phyloP scores from a whole-genome alignment of 805 yeast genomes.

The Candida ortonii region DNA sequence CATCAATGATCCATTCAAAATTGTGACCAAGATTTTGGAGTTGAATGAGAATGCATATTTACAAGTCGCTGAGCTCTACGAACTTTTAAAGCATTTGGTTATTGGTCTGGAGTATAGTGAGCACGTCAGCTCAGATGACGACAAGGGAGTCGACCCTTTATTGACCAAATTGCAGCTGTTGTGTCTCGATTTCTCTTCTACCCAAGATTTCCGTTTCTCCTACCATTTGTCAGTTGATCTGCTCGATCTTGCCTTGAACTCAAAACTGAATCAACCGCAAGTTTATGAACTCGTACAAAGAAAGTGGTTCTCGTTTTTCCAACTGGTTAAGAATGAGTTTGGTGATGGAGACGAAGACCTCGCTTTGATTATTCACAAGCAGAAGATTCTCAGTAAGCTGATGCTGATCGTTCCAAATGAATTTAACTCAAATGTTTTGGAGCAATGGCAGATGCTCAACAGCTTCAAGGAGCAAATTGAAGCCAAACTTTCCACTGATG shows the following conservation, averaged over 20 bases:
- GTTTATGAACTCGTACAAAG: slow-evolving; percentile 24
- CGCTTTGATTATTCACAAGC: slow-evolving; percentile 36
- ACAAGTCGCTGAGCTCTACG: slow-evolving; percentile 40
- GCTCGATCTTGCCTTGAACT: slow-evolving; percentile 27
- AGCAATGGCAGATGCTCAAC: slow-evolving; percentile 59
- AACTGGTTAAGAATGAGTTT: slow-evolving; percentile 55
- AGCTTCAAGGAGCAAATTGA: slow-evolving; percentile 31
- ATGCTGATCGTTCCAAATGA: slow-evolving; percentile 52
- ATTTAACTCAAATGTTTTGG: slow-evolving; percentile 52
- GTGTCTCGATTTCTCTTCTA: slow-evolving; percentile 67
- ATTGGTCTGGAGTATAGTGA: slow-evolving; percentile 34
- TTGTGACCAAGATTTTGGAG: slow-evolving; percentile 40
- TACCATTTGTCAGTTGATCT: slow-evolving; percentile 40
- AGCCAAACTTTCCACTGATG: slow-evolving; percentile 5
- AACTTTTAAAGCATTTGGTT: slow-evolving; percentile 40
- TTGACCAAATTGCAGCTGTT: slow-evolving; percentile 32
- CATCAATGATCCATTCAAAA: slow-evolving; percentile 23
- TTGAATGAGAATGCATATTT: slow-evolving; percentile 51
- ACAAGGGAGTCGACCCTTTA: slow-evolving; percentile 21
- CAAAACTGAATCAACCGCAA: slow-evolving; percentile 7
- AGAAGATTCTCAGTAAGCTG: slow-evolving; percentile 51
- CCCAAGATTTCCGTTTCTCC: slow-evolving; percentile 61
- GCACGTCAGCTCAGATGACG: not conserved
- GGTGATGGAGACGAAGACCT: slow-evolving; percentile 13
- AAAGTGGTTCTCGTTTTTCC: slow-evolving; percentile 72